Base-by-base conservation (phyloP, 176 grass and related monocot species). In the Oryza longistaminata region DNA sequence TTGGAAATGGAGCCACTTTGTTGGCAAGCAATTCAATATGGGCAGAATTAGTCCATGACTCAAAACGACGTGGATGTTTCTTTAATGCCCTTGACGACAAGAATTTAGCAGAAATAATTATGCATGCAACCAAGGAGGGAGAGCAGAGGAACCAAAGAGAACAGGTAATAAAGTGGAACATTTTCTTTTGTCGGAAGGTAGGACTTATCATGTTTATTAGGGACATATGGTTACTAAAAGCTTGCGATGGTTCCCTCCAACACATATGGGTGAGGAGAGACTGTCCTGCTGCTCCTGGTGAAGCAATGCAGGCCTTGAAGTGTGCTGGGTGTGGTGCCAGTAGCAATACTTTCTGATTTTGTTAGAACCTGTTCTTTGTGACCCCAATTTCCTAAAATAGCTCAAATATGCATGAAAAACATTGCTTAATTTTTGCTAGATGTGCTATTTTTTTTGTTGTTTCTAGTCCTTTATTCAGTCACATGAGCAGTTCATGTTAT, bases 1-100 rank as follows among this genome's bases (percentile, higher is more conserved):
- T 91, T 81, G 90, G 90, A 82, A 91, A 91, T 78, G 90, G 90
- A 66, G 11, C 73, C 46, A 91, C 90, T 73, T 88, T 91, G 70
- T 45, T 87, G 68, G 85, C 85, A 67, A 91, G 90, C 78, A 82
- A 91, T 77, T 68, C 90, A 46, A 82, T 91, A 85, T 91, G 90
- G 90, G 86, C 82, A 19, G 77, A 85, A 22, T 82, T 91, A 88
- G 86, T 91, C 14, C 61, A 26, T 62, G 90, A 91, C 81, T 75
- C 90, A 46, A 88, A 78, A 78, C 78, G 24, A 58, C 81, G 90
- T 29, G 8, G 35, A 35, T 85, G 90, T 78, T 91, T 82, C 86
- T 91, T 88, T 76, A 66, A 91, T 78, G 90, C 90, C 60, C 64
- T n/a, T 53, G 5, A 50, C 10, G 90, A 91, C 62, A 85, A 77